phyloP scores from a whole-genome alignment of 306 rosid species.

The Macrotyloma uniflorum region DNA sequence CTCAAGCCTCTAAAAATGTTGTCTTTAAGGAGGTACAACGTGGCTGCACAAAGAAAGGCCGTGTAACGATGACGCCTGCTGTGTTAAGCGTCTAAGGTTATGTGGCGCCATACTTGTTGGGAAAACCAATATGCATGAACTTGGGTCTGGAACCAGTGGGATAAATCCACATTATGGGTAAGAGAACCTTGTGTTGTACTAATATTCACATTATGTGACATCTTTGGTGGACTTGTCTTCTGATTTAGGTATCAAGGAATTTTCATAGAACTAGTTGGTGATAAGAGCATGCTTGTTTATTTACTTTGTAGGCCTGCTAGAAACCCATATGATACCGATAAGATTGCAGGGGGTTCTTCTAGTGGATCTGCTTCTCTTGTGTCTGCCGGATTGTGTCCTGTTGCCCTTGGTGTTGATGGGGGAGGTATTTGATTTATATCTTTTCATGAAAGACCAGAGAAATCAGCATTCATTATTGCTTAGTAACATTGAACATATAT shows the following conservation, averaged over 20 bases:
- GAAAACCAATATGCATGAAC: conserved; percentile 97
- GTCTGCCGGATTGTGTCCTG: conserved; percentile 92
- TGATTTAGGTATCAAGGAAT: neutral
- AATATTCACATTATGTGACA: neutral
- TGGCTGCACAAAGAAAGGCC: conserved; percentile 86
- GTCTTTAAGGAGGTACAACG: conserved; percentile 76
- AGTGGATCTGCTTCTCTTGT: conserved; percentile 97
- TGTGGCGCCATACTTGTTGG: conserved; percentile 91
- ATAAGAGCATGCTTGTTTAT: conserved; percentile 22
- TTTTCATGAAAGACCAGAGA: conserved; percentile 3
- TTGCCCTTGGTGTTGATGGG: conserved; percentile 94
- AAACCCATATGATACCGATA: conserved; percentile 70
- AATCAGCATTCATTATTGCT: conserved; percentile 21
- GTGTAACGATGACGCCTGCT: conserved; percentile 78
- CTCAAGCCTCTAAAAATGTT: conserved; percentile 26
- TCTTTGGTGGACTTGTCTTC: neutral
- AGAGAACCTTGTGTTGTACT: conserved; percentile 15
- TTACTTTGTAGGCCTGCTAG: conserved; percentile 63
- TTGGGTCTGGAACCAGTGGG: conserved; percentile 96
- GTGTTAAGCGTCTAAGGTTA: conserved; percentile 70
- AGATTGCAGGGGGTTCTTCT: conserved; percentile 90
- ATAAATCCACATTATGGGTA: conserved; percentile 96
- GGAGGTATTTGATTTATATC: conserved; percentile 65
- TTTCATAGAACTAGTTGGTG: conserved; percentile 11
- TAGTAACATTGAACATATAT: conserved; percentile 18